Conservation (phyloP, 306 rosid species). For the Rubus parviflorus region DNA sequence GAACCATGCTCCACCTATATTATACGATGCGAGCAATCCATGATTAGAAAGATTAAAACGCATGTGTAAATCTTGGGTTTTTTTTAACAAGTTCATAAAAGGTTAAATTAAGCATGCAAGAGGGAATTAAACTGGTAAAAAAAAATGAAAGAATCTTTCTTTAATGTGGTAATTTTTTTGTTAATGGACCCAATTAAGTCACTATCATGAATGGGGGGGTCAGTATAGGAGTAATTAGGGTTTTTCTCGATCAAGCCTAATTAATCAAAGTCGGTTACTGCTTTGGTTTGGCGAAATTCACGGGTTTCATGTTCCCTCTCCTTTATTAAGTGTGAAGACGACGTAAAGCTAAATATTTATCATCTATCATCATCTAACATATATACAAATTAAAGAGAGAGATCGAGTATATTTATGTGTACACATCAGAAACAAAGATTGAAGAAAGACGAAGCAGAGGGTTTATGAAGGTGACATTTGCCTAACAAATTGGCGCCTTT, state of each 20-base stretch:
- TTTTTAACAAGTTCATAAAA: background rate
- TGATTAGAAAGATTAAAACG: constrained; percentile 10
- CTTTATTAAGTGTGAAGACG: constrained; percentile 43
- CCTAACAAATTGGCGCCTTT: constrained; percentile 39
- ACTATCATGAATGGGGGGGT: constrained; percentile 27
- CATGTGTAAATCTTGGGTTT: constrained; percentile 19
- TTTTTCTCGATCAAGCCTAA: background rate
- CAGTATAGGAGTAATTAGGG: constrained; percentile 26
- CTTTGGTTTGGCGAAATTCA: constrained; percentile 54
- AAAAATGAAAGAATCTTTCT: background rate
- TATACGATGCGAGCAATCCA: background rate
- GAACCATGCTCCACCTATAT: constrained; percentile 14
- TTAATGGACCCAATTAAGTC: constrained; percentile 30
- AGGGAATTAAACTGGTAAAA: background rate
- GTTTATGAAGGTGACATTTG: constrained; percentile 52
- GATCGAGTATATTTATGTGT: background rate
- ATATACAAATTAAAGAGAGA: background rate
- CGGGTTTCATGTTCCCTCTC: constrained; percentile 37
- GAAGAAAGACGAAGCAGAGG: background rate
- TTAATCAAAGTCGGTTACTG: constrained; percentile 20
- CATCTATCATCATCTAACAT: constrained; percentile 10
- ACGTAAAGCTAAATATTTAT: constrained; percentile 35
- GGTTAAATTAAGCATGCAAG: background rate
- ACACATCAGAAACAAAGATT: background rate
- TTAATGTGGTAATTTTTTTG: constrained; percentile 15